Evolutionary conservation across 495 filamentous ascomycete species (phyloP).

Genomic region (Parathielavia hyrcaniae): DNA sequence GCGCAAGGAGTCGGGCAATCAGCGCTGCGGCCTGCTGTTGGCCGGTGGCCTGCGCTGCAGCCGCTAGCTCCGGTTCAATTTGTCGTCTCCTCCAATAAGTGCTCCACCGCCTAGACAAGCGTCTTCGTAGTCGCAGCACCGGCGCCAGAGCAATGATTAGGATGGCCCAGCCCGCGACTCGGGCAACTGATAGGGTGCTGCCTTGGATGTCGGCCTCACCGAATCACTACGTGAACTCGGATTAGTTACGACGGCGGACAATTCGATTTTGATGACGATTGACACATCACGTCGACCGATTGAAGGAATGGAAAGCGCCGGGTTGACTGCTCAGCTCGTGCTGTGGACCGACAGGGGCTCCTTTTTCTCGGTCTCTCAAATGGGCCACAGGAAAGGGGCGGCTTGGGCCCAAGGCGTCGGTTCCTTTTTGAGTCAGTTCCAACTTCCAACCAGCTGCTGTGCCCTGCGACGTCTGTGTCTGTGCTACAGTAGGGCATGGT

Average conservation of each 20-base stretch:
- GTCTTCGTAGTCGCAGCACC: neutral
- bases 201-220: neutral
- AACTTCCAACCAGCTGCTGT: slow-evolving; percentile 2
- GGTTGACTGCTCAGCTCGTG: slow-evolving; percentile 23
- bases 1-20: slow-evolving; percentile 21
- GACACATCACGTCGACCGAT: slow-evolving; percentile 21
- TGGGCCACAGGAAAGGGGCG: slow-evolving; percentile 6
- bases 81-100: slow-evolving; percentile 13
- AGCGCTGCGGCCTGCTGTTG: slow-evolving; percentile 24
- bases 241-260: neutral
- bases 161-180: neutral
- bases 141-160: slow-evolving; percentile 7
- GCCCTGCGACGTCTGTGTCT: neutral
- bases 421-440: slow-evolving; percentile 15
- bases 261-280: slow-evolving; percentile 4
- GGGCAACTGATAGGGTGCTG: neutral
- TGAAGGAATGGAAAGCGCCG: no score
- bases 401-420: neutral
- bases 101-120: slow-evolving; percentile 10
- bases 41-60: slow-evolving; percentile 14
- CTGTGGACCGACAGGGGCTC: neutral
- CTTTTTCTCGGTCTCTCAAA: neutral
- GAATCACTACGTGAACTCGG: slow-evolving; percentile 8
- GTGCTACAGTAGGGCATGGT: no score
- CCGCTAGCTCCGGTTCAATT: slow-evolving; percentile 13